These are phyloP conservation scores for Fistulinella cinereoalba DNA, from an alignment of 1,284 basidiomycete species.

Conservation along the genomic window DNA sequence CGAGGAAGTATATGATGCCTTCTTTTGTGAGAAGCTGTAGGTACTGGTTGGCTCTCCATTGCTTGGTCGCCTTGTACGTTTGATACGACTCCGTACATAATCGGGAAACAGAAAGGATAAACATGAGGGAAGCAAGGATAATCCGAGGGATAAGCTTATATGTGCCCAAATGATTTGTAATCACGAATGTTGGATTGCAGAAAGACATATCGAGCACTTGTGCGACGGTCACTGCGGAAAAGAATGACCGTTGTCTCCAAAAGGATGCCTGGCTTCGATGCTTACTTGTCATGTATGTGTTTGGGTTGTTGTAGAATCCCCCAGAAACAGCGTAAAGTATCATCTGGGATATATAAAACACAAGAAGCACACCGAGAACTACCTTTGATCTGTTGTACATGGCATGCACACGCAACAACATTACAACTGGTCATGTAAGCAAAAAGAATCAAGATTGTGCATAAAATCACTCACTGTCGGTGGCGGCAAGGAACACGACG, in stretches of 20 bases:
- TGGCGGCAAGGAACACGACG: constrained; percentile 15
- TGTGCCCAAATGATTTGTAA: constrained; percentile 1
- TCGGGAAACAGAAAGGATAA: constrained; percentile 11
- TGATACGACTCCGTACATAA: constrained; percentile 11
- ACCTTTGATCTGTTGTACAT: constrained; percentile 21
- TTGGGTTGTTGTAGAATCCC: constrained; percentile 11
- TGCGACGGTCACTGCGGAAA: constrained; percentile 9
- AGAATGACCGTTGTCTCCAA: neutral
- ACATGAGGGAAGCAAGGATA: constrained; percentile 17
- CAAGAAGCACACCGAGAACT: constrained; percentile 15
- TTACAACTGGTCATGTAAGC: constrained; percentile 16
- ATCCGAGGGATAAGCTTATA: constrained; percentile 17
- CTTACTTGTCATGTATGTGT: constrained; percentile 13
- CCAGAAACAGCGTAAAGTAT: constrained; percentile 4
- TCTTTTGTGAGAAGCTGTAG: constrained; percentile 15
- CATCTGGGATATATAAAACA: constrained; percentile 10
- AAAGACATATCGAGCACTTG: constrained; percentile 18
- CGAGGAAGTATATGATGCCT: constrained; percentile 14
- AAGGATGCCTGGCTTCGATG: neutral
- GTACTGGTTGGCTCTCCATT: constrained; percentile 18
- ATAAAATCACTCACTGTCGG: constrained; percentile 18
- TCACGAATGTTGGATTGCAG: constrained; percentile 6
- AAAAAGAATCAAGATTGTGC: neutral
- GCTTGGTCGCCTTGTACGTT: constrained; percentile 9
- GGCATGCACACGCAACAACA: constrained; percentile 27